A percentile compares a stretch with the other conserved stretches of the same genome.
These are phyloP conservation scores for Alternaria solani DNA, from an alignment of 2,329 filamentous ascomycete genomes.

Conservation along the genomic window DNA sequence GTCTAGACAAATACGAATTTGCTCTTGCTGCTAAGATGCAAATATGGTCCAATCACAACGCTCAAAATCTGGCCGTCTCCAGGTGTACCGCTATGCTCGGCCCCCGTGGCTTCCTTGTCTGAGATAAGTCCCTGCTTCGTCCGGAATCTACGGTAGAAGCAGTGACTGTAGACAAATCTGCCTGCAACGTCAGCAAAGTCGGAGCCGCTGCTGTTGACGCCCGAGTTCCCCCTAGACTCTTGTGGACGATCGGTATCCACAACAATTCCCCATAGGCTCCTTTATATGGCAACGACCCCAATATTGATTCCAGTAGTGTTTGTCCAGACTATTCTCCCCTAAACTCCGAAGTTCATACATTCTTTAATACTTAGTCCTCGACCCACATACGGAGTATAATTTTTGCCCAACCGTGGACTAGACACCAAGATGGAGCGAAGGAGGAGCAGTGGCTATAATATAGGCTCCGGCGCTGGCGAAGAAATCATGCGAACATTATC, in stretches of 20 bases:
- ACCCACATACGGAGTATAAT: not conserved
- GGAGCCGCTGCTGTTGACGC: conserved; percentile 1
- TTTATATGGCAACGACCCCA: conserved; percentile 2
- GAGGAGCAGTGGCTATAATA: conserved; percentile 5
- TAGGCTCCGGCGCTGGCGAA: conserved; percentile 18
- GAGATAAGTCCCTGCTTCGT: conserved; percentile 1
- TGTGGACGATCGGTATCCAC: conserved; percentile 4
- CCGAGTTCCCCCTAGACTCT: not conserved
- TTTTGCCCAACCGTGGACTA: not conserved
- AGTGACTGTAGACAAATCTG: not conserved
- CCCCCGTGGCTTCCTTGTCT: conserved; percentile 5
- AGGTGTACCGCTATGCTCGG: not conserved
- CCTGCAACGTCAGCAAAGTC: conserved; percentile 5
- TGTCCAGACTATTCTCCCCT: not conserved
- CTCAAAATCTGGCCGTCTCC: not conserved
- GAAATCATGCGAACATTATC: conserved; percentile 26
- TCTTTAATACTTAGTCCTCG: not conserved
- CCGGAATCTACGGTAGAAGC: not conserved
- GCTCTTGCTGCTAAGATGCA: not conserved
- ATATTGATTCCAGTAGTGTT: not conserved
- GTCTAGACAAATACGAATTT: conserved; percentile 1
- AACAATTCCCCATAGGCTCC: not conserved
- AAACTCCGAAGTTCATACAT: not conserved
- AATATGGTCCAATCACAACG: not conserved
- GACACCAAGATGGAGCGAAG: conserved; percentile 4